Evolutionary conservation across 208 protist genomes (phyloP), one percentile per base, ranked within the genome.

Genomic region (Novymonas esmeraldas): DNA sequence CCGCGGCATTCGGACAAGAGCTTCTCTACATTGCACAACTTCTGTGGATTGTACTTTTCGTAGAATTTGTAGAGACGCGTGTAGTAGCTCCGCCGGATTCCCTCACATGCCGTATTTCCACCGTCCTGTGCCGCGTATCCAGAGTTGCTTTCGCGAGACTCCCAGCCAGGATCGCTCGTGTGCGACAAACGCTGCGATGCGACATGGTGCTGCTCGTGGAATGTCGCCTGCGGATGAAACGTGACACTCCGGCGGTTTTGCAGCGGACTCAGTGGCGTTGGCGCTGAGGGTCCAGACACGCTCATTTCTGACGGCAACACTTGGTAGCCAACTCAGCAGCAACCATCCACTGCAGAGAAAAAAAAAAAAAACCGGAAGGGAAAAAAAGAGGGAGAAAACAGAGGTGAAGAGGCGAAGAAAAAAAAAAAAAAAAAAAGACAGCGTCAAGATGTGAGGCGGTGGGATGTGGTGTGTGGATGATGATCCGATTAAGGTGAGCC

Each of bases 31-130:
- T 76, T 57, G 45, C 70, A 59, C 26, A 92, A 51, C 49, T 94
- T 94, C 33, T 80, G 55, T 6, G 88, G 85, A 50, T 94, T 91
- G 68, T 94, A 94, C 45, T 78, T 76, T 55, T 81, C 68, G 61
- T 94, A 94, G 55, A 94, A 94, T 13, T 56, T 67, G 46, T 79
- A 76, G n/a, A 94, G 66, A 16, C 87, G 72, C 28, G 55, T 57
- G 65, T 76, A 79, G 50, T 87, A 89, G 38, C 67, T 56, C 4
- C 76, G 50, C 5, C 60, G 57, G 29, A 74, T 69, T 16, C 64
- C 55, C 31, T 82, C 80, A 33, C 67, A 52, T 13, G 50, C 41
- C 31, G 31, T 55, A 26, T 76, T 64, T 13, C 61, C 46, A 6
- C 64, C 68, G 24, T 74, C 57, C 48, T 83, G 76, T 2, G 76